A percentile compares a stretch with the other conserved stretches of the same genome.
These are phyloP conservation scores for Sanghuangporus sanghuang DNA, from an alignment of 1,284 basidiomycete genomes.

Conservation along the genomic window DNA sequence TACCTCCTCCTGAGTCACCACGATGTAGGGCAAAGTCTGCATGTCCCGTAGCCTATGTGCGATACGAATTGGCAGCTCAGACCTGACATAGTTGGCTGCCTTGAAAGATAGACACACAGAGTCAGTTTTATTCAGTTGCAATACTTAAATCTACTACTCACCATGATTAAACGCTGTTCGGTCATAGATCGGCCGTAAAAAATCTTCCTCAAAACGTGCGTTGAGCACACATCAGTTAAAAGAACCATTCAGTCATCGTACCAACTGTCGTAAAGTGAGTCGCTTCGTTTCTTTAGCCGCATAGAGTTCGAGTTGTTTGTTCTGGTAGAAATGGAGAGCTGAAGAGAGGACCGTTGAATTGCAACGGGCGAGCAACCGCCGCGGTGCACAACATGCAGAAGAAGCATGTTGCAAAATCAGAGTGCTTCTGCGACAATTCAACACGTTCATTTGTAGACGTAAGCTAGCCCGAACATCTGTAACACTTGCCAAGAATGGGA, in stretches of 20 bases:
- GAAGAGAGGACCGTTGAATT: constrained; percentile 8
- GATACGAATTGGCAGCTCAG: constrained; percentile 84
- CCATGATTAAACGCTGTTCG: constrained; percentile 70
- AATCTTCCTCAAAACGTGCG: constrained; percentile 27
- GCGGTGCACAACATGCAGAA: background rate
- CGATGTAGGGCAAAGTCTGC: constrained; percentile 82
- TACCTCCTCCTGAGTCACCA: constrained; percentile 83
- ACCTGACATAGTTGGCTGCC: constrained; percentile 88
- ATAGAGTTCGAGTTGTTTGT: constrained; percentile 78
- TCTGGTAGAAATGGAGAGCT: constrained; percentile 74
- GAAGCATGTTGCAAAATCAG: background rate
- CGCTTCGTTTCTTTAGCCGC: constrained; percentile 70
- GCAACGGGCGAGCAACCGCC: background rate
- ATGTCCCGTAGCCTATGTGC: constrained; percentile 85
- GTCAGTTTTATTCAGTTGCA: constrained; percentile 4
- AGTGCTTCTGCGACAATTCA: background rate
- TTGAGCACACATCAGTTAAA: constrained; percentile 12
- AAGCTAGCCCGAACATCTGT: background rate
- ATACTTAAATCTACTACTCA: constrained; percentile 23
- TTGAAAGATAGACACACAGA: constrained; percentile 25
- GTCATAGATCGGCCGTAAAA: constrained; percentile 79
- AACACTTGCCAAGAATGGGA: background rate
- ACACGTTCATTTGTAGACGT: background rate
- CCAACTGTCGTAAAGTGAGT: constrained; percentile 78
- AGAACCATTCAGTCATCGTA: constrained; percentile 31